phyloP scores from a whole-genome alignment of 257 asterid genomes.

The Marsdenia floribunda region DNA sequence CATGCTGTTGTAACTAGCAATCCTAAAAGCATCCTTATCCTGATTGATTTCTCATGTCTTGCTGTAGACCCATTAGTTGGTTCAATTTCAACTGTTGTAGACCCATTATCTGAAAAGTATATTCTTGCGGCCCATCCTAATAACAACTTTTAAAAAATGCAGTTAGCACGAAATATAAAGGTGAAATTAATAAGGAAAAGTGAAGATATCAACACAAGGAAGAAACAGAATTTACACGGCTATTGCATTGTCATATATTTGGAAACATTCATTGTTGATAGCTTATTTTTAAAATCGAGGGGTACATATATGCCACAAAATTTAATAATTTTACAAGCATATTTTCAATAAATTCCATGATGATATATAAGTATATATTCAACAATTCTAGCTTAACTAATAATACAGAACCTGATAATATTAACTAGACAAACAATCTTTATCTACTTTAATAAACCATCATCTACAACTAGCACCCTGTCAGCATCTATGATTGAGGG shows the following conservation, averaged over 20 bases:
- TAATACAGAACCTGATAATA: no score
- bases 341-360: no score
- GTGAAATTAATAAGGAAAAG: neutral
- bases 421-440: no score
- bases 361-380: no score
- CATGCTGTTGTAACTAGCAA: no score
- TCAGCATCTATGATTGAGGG: conserved; percentile 74
- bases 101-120: conserved; percentile 94
- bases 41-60: no score
- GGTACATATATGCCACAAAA: neutral
- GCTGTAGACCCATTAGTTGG: no score
- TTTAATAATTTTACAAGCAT: no score
- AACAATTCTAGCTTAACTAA: no score
- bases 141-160: neutral
- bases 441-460: no score
- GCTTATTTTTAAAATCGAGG: neutral
- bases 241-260: neutral
- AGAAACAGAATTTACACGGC: neutral
- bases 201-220: neutral
- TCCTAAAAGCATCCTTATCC: no score
- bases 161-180: neutral
- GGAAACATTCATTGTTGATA: neutral
- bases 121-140: conserved; percentile 95
- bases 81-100: conserved; percentile 96
- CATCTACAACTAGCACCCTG: conserved; percentile 55